These are phyloP conservation scores for Zygotorulaspora danielsina DNA, from an alignment of 805 yeast genomes.

Conservation along the genomic window DNA sequence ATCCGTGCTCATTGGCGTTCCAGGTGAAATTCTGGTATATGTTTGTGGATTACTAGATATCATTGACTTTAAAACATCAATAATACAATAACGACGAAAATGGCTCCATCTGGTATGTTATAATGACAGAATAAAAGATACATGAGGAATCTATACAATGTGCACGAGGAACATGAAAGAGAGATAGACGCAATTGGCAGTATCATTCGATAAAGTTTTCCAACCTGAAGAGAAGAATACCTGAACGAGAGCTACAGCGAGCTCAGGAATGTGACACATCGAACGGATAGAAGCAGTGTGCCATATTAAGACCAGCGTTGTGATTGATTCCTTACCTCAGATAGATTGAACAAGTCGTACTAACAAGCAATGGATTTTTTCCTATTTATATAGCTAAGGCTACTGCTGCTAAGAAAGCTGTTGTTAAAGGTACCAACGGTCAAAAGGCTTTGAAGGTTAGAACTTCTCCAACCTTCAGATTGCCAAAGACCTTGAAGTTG, in stretches of 20 bases:
- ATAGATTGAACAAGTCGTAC: constrained; percentile 11
- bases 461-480: constrained; percentile 91
- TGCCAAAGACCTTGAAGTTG: constrained; percentile 94
- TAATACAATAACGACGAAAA: constrained; percentile 27
- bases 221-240: no score
- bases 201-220: no score
- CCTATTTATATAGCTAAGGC: constrained; percentile 56
- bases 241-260: no score
- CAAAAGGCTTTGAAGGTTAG: constrained; percentile 89
- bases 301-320: no score
- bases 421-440: constrained; percentile 92
- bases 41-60: not conserved
- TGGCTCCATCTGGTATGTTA: constrained; percentile 48
- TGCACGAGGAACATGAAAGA: not conserved
- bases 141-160: not conserved
- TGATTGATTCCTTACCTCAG: not conserved
- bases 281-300: no score
- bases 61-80: not conserved
- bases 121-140: not conserved
- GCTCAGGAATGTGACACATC: no score
- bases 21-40: not conserved
- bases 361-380: constrained; percentile 25
- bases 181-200: not conserved
- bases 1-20: not conserved
- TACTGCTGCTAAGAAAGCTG: constrained; percentile 97